These are phyloP conservation scores for Jamesozyma spencerorum DNA, from an alignment of 805 yeast genomes.

Conservation along the genomic window DNA sequence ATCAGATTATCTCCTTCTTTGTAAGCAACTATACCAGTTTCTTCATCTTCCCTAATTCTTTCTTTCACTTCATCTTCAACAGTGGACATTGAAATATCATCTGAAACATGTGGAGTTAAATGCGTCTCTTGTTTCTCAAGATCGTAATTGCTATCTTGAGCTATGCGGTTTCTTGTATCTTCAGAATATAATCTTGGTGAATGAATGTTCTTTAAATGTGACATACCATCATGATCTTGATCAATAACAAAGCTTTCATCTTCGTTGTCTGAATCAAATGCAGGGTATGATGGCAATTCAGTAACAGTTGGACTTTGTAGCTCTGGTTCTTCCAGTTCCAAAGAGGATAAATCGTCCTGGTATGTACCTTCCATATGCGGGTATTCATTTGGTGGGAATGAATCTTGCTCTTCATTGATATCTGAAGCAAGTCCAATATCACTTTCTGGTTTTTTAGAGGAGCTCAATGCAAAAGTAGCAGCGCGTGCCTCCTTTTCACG, in stretches of 20 bases:
- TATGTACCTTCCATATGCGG: neutral
- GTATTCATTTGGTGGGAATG: neutral
- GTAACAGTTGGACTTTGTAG: conserved; percentile 3
- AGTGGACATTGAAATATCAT: conserved; percentile 6
- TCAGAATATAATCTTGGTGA: neutral
- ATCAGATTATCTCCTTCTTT: conserved; percentile 64
- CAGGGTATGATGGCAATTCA: conserved; percentile 5
- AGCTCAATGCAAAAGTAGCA: conserved; percentile 35
- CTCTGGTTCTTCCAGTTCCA: neutral
- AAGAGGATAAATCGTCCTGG: neutral
- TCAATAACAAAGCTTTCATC: neutral
- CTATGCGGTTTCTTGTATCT: neutral
- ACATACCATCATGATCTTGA: neutral
- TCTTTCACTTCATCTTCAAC: conserved; percentile 12
- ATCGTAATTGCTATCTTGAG: neutral
- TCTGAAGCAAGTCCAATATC: too few relatives aligned
- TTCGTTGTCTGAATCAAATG: conserved; percentile 2
- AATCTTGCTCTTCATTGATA: neutral
- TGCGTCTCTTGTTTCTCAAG: conserved; percentile 1
- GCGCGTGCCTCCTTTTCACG: conserved; percentile 37
- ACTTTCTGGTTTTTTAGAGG: conserved; percentile 6
- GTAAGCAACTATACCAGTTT: conserved; percentile 36
- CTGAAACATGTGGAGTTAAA: neutral
- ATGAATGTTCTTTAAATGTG: neutral
- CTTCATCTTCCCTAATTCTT: conserved; percentile 24